Conservation (phyloP, 768 basidiomycete species). For the Hysterangium stoloniferum region DNA sequence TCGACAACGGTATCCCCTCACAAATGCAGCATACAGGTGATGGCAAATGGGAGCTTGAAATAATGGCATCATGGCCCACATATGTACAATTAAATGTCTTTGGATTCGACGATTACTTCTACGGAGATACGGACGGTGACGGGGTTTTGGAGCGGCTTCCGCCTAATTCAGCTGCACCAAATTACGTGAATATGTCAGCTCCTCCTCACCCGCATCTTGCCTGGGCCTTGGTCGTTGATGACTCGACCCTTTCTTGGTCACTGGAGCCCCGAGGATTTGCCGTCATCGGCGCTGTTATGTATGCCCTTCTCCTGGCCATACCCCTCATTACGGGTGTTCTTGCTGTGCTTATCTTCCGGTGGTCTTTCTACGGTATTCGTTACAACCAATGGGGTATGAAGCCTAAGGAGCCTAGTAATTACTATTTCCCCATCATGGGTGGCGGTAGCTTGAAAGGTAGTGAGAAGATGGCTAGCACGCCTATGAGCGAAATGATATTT, state of each 20-base stretch:
- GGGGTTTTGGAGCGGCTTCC: constrained; percentile 86
- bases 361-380: constrained; percentile 93
- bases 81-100: constrained; percentile 88
- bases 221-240: constrained; percentile 79
- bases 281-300: constrained; percentile 79
- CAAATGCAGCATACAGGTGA: constrained; percentile 58
- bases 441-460: constrained; percentile 56
- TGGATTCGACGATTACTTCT: constrained; percentile 87
- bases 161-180: constrained; percentile 77
- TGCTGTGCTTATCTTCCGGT: constrained; percentile 85
- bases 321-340: constrained; percentile 79
- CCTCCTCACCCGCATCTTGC: constrained; percentile 84
- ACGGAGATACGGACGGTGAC: constrained; percentile 84
- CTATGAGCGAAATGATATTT: constrained; percentile 67
- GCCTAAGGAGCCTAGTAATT: constrained; percentile 57
- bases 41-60: constrained; percentile 76
- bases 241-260: constrained; percentile 67
- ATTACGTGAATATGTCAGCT: constrained; percentile 87
- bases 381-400: constrained; percentile 89
- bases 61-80: constrained; percentile 88
- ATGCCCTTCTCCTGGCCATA: constrained; percentile 70
- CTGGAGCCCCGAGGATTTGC: constrained; percentile 78
- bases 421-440: constrained; percentile 87
- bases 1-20: constrained; percentile 71
- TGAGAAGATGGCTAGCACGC: constrained; percentile 49